Base-by-base conservation (phyloP, 441 rosid genomes). In the Pelargonium exstipulatum region DNA sequence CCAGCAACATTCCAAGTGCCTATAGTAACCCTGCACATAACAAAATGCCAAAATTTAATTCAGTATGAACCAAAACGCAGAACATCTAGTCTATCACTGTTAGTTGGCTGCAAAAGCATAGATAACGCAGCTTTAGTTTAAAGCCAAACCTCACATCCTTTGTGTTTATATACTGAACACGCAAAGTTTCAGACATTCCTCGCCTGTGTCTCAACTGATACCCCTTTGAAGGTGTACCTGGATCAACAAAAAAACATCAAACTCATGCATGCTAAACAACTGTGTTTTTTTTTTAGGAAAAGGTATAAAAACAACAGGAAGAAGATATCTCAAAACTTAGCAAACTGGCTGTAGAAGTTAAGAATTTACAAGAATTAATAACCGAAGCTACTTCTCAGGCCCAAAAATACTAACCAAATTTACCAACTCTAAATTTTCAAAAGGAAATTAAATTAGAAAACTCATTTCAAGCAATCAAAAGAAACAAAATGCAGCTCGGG, bases 1-100 rank as follows among this genome's bases (percentile, higher is more conserved):
- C 99, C 99, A 72, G 97, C 98, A 77, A 95, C 99, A 75, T 95
- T 95, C 99, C 99, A 95, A 55, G 98, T 88, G 64, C 92, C 89
- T 68, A 95, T 73, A 37, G 86, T 84, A 57, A 92, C 89, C 86
- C 99, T 95, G 45, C 64, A 74, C 42, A 69, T 2, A 68, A 43
- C 70, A 60, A 24, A 65, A 46, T 12, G 32, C 58, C 69, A 76
- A 22, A 55, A 53, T 20, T 22, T 6, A n/a, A n/a, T n/a, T n/a
- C n/a, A n/a, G n/a, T n/a, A n/a, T n/a, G n/a, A n/a, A n/a, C n/a
- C n/a, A n/a, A n/a, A n/a, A n/a, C n/a, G n/a, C n/a, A n/a, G n/a
- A n/a, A n/a, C n/a, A n/a, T n/a, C n/a, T n/a, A n/a, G n/a, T n/a
- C n/a, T n/a, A n/a, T n/a, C n/a, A n/a, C n/a, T n/a, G n/a, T n/a